Conservation (phyloP, 2,329 filamentous ascomycete genomes). For the Colletotrichum sansevieriae region DNA sequence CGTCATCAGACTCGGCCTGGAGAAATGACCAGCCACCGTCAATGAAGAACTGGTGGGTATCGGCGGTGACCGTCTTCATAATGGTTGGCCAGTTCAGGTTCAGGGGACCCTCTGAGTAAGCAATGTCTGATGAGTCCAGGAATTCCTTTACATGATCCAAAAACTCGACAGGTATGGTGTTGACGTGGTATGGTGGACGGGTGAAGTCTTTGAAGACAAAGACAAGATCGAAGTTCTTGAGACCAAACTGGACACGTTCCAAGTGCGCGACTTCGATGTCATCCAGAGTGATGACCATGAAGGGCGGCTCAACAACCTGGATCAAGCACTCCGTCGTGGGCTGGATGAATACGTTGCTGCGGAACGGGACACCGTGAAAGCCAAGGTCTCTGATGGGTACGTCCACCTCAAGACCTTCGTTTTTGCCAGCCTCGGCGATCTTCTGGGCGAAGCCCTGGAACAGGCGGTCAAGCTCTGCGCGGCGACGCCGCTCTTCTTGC, state of each 20-base stretch:
- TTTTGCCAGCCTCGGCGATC: constrained; percentile 94
- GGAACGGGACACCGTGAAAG: constrained; percentile 96
- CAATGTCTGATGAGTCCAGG: constrained; percentile 95
- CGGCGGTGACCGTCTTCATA: constrained; percentile 97
- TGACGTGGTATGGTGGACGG: constrained; percentile 91
- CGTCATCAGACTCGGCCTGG: constrained; percentile 87
- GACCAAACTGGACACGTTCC: constrained; percentile 94
- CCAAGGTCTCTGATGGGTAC: constrained; percentile 97
- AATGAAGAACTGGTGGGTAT: constrained; percentile 94
- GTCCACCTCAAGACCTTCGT: constrained; percentile 91
- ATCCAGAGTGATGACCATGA: constrained; percentile 93
- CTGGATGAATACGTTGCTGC: constrained; percentile 95
- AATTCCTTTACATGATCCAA: constrained; percentile 98
- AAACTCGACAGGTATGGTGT: constrained; percentile 96
- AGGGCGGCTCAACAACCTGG: constrained; percentile 95
- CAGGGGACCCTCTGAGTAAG: constrained; percentile 92
- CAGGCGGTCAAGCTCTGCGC: constrained; percentile 92
- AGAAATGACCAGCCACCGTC: constrained; percentile 98
- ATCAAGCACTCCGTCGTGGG: constrained; percentile 97
- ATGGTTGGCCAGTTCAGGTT: constrained; percentile 99
- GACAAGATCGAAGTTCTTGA: constrained; percentile 99
- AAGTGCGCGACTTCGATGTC: constrained; percentile 97
- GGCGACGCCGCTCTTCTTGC: constrained; percentile 92
- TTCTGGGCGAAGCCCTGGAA: constrained; percentile 98
- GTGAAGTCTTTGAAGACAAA: constrained; percentile 98